A percentile compares a stretch with the other conserved stretches of the same genome.
Evolutionary conservation across 2,329 filamentous ascomycete species (phyloP).

Genomic region (Saccharata proteae): DNA sequence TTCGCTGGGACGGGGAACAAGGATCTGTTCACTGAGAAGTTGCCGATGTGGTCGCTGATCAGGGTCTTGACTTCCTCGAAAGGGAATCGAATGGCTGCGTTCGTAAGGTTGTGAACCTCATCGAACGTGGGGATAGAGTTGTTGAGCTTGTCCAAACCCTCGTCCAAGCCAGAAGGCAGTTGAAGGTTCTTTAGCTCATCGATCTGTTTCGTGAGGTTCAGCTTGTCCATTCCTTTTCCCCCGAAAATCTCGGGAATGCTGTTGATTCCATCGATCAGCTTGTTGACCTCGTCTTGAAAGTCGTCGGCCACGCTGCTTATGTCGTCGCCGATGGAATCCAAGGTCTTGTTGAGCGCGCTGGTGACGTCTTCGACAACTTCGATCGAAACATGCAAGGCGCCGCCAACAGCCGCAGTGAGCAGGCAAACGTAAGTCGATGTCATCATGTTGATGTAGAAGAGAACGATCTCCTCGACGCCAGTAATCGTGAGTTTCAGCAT

Average conservation of each 20-base stretch:
- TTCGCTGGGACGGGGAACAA: conserved; percentile 76
- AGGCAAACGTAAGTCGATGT: conserved; percentile 85
- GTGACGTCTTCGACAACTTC: conserved; percentile 49
- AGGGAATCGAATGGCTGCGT: conserved; percentile 60
- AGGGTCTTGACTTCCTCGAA: conserved; percentile 69
- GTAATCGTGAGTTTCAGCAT: conserved; percentile 70
- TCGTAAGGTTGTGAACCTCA: conserved; percentile 71
- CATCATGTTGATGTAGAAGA: conserved; percentile 88
- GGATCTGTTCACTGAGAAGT: conserved; percentile 65
- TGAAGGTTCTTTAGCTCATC: conserved; percentile 57
- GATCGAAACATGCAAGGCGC: conserved; percentile 61
- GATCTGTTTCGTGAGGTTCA: conserved; percentile 56
- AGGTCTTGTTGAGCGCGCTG: conserved; percentile 47
- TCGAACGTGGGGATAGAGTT: conserved; percentile 69
- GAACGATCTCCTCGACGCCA: conserved; percentile 72
- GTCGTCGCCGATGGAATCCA: conserved; percentile 44
- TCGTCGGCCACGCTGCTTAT: conserved; percentile 41
- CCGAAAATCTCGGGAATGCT: conserved; percentile 26
- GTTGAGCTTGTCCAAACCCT: conserved; percentile 61
- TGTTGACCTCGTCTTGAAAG: conserved; percentile 39
- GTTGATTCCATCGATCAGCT: conserved; percentile 26
- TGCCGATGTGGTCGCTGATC: conserved; percentile 58
- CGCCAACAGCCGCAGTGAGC: conserved; percentile 69
- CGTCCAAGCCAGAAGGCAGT: conserved; percentile 55
- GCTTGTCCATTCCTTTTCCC: conserved; percentile 34